Percentiles rank a stretch among this genome's conserved stretches.
Evolutionary conservation across 345 rosid species (phyloP).

Genomic region (Lumnitzera littorea): DNA sequence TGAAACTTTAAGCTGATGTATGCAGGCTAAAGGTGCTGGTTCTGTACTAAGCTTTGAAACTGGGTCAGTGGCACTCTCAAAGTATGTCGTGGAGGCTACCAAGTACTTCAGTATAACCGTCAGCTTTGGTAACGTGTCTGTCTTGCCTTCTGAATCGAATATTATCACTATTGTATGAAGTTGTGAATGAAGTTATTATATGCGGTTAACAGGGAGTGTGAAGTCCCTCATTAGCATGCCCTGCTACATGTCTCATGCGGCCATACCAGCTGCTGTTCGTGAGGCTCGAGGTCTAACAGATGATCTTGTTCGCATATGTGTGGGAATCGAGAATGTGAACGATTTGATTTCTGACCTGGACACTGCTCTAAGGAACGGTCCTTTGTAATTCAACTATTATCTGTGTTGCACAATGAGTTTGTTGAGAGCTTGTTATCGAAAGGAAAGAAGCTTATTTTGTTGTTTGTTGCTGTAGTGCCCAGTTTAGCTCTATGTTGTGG

Average conservation of each 20-base stretch:
- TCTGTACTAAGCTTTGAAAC: constrained; percentile 90
- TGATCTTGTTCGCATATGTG: constrained; percentile 84
- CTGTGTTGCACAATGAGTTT: too few relatives aligned
- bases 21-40: constrained; percentile 94
- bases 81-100: constrained; percentile 80
- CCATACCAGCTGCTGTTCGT: constrained; percentile 71
- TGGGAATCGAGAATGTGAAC: constrained; percentile 88
- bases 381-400: constrained; percentile 15
- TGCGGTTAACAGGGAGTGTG: constrained; percentile 56
- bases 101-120: constrained; percentile 92
- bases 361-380: constrained; percentile 60
- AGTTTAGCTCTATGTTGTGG: too few relatives aligned
- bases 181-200: background rate
- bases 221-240: constrained; percentile 98
- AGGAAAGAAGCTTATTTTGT: too few relatives aligned
- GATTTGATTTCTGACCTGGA: constrained; percentile 86
- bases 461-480: too few relatives aligned
- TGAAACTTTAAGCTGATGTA: background rate
- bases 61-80: constrained; percentile 81
- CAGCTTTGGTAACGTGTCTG: constrained; percentile 71
- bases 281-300: constrained; percentile 90
- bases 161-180: too few relatives aligned
- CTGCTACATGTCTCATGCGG: constrained; percentile 97
- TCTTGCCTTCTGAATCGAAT: background rate
- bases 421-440: too few relatives aligned